Percentiles rank a stretch among this genome's conserved stretches.
These are phyloP conservation scores for Babesia ovis DNA, from an alignment of 169 alveolate genomes.

Conservation along the genomic window DNA sequence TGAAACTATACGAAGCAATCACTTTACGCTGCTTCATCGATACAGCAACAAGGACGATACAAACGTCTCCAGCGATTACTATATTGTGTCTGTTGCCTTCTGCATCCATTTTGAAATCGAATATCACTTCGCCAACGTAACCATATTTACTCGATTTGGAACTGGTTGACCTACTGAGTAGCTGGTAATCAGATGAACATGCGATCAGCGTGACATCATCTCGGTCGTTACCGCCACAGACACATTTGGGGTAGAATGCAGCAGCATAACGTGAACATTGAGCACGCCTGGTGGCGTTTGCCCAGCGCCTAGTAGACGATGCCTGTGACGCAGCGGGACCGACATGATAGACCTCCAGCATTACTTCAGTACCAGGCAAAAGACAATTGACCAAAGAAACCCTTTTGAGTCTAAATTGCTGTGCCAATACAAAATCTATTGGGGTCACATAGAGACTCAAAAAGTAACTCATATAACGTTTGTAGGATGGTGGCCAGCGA, in stretches of 20 bases:
- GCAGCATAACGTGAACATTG: constrained; percentile 34
- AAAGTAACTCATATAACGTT: constrained; percentile 54
- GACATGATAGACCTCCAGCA: constrained; percentile 31
- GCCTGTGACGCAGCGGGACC: constrained; percentile 12
- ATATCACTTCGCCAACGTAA: constrained; percentile 35
- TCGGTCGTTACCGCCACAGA: constrained; percentile 43
- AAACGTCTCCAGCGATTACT: constrained; percentile 71
- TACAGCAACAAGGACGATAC: constrained; percentile 67
- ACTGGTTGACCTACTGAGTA: constrained; percentile 3
- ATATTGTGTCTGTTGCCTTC: constrained; percentile 70
- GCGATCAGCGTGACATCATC: constrained; percentile 36
- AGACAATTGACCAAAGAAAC: constrained; percentile 32
- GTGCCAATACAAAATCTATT: constrained; percentile 12
- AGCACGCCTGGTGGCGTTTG: background rate
- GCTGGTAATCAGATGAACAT: constrained; percentile 38
- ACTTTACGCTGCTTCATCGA: constrained; percentile 64
- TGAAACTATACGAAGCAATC: constrained; percentile 71
- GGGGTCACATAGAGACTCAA: constrained; percentile 27
- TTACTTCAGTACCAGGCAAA: constrained; percentile 43
- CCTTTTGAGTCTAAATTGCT: constrained; percentile 12
- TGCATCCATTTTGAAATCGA: constrained; percentile 69
- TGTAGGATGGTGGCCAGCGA: constrained; percentile 66
- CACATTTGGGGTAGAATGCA: constrained; percentile 42
- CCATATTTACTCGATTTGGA: constrained; percentile 20
- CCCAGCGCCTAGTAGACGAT: background rate